phyloP scores from a whole-genome alignment of 139 green algal genomes.

The Chlorella sorokiniana region DNA sequence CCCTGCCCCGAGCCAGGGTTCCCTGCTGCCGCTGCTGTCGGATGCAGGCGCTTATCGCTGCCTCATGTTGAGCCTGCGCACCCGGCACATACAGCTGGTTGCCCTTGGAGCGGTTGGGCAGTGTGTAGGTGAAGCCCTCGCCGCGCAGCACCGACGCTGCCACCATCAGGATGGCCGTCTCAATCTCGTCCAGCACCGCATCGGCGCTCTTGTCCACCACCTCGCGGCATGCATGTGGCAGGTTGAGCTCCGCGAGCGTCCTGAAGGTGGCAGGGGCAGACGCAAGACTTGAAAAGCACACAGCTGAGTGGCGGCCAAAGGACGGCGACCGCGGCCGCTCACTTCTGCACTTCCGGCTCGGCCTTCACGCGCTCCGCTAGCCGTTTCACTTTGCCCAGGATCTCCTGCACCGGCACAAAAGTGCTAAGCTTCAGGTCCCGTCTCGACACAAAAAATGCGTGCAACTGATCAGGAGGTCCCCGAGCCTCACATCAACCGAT shows the following conservation, averaged over 20 bases:
- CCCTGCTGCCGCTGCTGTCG: background rate
- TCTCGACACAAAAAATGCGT: background rate
- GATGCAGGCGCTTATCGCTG: background rate
- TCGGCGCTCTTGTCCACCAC: conserved; percentile 84
- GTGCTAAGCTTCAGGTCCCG: background rate
- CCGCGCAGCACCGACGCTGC: conserved; percentile 69
- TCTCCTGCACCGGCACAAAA: conserved; percentile 59
- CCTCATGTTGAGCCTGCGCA: background rate
- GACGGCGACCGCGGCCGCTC: background rate
- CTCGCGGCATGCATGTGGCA: conserved; percentile 62
- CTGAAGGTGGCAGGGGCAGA: conserved; percentile 33
- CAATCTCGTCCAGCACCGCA: conserved; percentile 82
- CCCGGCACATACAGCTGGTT: conserved; percentile 81
- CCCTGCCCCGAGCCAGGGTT: too few relatives aligned
- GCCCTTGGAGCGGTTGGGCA: conserved; percentile 79
- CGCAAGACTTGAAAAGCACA: too few relatives aligned
- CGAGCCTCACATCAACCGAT: background rate
- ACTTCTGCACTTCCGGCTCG: conserved; percentile 51
- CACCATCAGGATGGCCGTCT: conserved; percentile 69
- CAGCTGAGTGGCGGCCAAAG: background rate
- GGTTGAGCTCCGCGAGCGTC: conserved; percentile 62
- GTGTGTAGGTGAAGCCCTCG: conserved; percentile 50
- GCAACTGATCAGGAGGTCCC: background rate
- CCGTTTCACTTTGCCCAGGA: conserved; percentile 70
- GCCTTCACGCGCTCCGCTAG: conserved; percentile 55